Evolutionary conservation across 306 rosid genomes (phyloP).

Genomic region (Castanea mollissima): DNA sequence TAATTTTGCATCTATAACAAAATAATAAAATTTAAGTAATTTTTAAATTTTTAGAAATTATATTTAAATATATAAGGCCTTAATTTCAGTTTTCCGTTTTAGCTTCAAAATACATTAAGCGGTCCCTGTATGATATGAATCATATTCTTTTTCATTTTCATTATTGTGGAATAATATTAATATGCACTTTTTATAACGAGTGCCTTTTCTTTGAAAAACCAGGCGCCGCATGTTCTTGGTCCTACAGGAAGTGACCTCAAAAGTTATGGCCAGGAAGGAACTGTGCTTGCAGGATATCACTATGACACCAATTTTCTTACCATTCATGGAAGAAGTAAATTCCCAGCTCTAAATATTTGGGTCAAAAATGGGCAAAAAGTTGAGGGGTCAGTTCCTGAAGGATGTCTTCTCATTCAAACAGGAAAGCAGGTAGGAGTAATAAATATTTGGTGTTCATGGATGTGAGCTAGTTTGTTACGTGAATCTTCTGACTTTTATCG

Average conservation of each 20-base stretch:
- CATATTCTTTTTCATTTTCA: conserved; percentile 7
- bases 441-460: neutral
- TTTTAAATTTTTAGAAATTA: too few relatives aligned
- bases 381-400: conserved; percentile 82
- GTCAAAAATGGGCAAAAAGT: conserved; percentile 83
- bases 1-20: too few relatives aligned
- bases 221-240: conserved; percentile 97
- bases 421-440: conserved; percentile 80
- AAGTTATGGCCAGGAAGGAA: conserved; percentile 68
- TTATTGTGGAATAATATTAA: conserved; percentile 1
- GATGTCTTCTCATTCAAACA: conserved; percentile 91
- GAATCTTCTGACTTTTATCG: too few relatives aligned
- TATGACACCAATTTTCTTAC: conserved; percentile 87
- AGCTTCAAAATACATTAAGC: too few relatives aligned
- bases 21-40: too few relatives aligned
- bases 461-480: too few relatives aligned
- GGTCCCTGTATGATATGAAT: neutral
- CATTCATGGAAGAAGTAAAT: conserved; percentile 91
- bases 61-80: neutral
- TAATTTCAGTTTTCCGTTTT: too few relatives aligned
- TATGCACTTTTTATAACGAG: neutral
- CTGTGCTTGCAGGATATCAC: conserved; percentile 89
- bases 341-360: conserved; percentile 95
- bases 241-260: conserved; percentile 95
- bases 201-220: conserved; percentile 24